Conservation (phyloP, 345 rosid genomes). For the Erodium maritimum region DNA sequence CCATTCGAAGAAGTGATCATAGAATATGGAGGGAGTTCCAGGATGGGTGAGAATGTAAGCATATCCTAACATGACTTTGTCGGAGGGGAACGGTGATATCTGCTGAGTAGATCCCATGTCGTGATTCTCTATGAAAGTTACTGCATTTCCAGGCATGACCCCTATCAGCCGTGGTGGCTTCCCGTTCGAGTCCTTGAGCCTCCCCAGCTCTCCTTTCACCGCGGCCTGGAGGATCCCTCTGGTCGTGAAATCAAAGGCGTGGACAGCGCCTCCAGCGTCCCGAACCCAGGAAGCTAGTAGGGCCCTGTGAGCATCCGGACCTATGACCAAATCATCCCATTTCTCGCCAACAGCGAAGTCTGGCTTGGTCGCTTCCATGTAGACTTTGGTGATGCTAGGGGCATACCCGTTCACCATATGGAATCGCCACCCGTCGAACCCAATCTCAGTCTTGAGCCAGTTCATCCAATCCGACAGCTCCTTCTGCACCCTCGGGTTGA, state of each 20-base stretch:
- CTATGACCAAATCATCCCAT: slow-evolving; percentile 26
- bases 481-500: slow-evolving; percentile 47
- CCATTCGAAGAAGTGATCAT: slow-evolving; percentile 65
- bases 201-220: slow-evolving; percentile 65
- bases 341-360: slow-evolving; percentile 77
- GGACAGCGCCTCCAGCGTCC: slow-evolving; percentile 44
- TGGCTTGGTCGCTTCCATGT: slow-evolving; percentile 41
- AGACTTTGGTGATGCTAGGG: slow-evolving; percentile 39
- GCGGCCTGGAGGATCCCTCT: slow-evolving; percentile 76
- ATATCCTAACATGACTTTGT: slow-evolving; percentile 79
- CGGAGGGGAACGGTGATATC: slow-evolving; percentile 62
- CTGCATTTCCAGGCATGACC: slow-evolving; percentile 52
- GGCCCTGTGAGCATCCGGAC: slow-evolving; percentile 44
- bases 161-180: slow-evolving; percentile 78
- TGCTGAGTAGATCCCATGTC: slow-evolving; percentile 59
- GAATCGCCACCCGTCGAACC: slow-evolving; percentile 71
- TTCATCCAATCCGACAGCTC: slow-evolving; percentile 88
- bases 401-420: slow-evolving; percentile 64
- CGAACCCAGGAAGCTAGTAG: slow-evolving; percentile 48
- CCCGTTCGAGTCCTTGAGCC: slow-evolving; percentile 56
- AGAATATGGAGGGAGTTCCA: slow-evolving; percentile 71
- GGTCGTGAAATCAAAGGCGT: slow-evolving; percentile 82
- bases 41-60: slow-evolving; percentile 84
- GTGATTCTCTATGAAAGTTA: slow-evolving; percentile 77
- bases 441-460: slow-evolving; percentile 66